A percentile compares a stretch with the other conserved stretches of the same genome.
Evolutionary conservation across 768 basidiomycete species (phyloP).

Genomic region (Baorangia bicolor): DNA sequence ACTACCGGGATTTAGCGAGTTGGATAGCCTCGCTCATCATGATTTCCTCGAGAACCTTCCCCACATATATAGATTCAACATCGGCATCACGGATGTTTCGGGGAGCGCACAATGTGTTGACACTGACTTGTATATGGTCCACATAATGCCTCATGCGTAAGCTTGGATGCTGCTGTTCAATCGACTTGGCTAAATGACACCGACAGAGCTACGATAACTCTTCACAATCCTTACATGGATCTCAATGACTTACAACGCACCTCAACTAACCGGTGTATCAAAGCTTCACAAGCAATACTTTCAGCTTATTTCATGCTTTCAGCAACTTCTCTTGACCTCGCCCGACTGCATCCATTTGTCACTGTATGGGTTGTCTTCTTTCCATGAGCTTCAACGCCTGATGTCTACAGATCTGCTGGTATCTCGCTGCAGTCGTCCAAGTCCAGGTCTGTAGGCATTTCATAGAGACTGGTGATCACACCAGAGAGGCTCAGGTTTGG

Average conservation of each 20-base stretch:
- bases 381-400: constrained; percentile 6
- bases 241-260: constrained; percentile 61
- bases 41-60: constrained; percentile 75
- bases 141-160: constrained; percentile 83
- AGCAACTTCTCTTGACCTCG: constrained; percentile 81
- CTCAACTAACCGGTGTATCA: constrained; percentile 70
- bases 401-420: constrained; percentile 76
- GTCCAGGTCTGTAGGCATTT: constrained; percentile 85
- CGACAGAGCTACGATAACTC: constrained; percentile 77
- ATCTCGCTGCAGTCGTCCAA: constrained; percentile 84
- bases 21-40: constrained; percentile 65
- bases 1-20: constrained; percentile 61
- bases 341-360: constrained; percentile 77
- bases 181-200: constrained; percentile 11
- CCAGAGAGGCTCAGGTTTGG: constrained; percentile 77
- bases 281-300: constrained; percentile 73
- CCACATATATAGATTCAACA: constrained; percentile 60
- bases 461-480: constrained; percentile 76
- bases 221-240: constrained; percentile 83
- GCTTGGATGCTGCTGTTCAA: constrained; percentile 18
- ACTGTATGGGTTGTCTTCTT: constrained; percentile 50
- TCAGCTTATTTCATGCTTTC: constrained; percentile 73
- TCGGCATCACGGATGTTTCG: constrained; percentile 57
- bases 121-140: constrained; percentile 85
- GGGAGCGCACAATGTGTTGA: constrained; percentile 60